Conservation (phyloP, 176 grass and related monocot genomes). For the Eremochloa ophiuroides region DNA sequence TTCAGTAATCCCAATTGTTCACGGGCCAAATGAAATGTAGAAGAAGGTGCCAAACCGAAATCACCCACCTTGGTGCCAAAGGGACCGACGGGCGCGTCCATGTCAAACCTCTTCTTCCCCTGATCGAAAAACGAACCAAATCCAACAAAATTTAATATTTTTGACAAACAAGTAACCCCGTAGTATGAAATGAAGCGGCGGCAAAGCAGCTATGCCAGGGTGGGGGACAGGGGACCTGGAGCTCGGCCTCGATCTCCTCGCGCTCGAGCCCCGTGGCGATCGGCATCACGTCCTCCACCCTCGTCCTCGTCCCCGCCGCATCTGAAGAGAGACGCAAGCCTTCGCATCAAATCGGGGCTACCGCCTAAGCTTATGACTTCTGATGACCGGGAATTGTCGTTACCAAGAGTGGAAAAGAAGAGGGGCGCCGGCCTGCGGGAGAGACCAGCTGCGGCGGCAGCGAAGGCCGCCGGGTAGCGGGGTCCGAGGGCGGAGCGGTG, state of each 20-base stretch:
- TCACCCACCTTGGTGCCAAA: conserved; percentile 69
- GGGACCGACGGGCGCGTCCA: conserved; percentile 58
- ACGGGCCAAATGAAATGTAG: background rate
- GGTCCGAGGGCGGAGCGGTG: background rate
- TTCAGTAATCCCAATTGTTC: background rate
- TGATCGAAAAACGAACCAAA: conserved; percentile 24
- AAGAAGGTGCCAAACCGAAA: background rate
- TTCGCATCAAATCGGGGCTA: conserved; percentile 3
- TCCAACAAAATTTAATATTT: background rate
- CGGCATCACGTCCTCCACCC: conserved; percentile 63
- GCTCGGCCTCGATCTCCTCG: conserved; percentile 62
- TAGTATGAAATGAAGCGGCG: background rate
- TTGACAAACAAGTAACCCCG: background rate
- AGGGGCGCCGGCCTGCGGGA: background rate
- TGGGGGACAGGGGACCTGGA: conserved; percentile 47
- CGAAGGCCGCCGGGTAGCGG: background rate
- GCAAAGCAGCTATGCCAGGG: background rate
- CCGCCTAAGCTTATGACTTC: background rate
- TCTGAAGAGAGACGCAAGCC: background rate
- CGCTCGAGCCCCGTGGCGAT: conserved; percentile 66
- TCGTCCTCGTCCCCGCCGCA: conserved; percentile 26
- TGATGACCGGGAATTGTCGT: background rate
- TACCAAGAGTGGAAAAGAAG: conserved; percentile 43
- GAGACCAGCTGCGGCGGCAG: background rate
- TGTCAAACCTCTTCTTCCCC: conserved; percentile 71